phyloP scores from a whole-genome alignment of 106 monocot species.

The Dioscorea alata region DNA sequence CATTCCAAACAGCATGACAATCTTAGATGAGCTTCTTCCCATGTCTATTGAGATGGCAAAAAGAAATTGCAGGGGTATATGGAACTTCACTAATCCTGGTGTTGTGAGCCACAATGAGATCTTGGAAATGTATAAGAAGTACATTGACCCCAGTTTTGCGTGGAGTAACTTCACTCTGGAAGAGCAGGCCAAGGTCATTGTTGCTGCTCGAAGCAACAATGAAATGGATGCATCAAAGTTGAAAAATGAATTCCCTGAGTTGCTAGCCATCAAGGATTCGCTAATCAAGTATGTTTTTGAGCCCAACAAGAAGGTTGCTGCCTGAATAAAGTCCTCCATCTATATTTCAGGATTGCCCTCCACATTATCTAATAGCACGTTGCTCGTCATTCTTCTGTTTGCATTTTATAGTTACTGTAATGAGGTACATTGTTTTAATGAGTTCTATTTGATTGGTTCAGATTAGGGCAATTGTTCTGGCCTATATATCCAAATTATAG shows the following conservation, averaged over 20 bases:
- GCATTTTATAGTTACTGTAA: no score
- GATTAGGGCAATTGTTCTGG: no score
- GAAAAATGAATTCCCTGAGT: conserved; percentile 16
- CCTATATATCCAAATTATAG: no score
- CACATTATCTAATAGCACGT: no score
- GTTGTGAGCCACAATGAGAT: conserved; percentile 27
- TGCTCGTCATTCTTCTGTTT: no score
- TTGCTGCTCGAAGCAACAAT: conserved; percentile 20
- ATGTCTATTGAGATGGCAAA: conserved; percentile 30
- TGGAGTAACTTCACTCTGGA: conserved; percentile 19
- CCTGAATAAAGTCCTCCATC: no score
- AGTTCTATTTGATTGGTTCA: no score
- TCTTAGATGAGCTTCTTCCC: conserved; percentile 28
- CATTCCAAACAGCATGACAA: conserved; percentile 29
- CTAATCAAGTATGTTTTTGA: conserved; percentile 17
- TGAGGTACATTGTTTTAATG: no score
- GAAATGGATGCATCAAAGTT: conserved; percentile 26
- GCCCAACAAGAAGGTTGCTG: conserved; percentile 11
- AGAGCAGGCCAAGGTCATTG: conserved; percentile 31
- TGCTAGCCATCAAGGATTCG: conserved; percentile 22
- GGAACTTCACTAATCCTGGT: conserved; percentile 21
- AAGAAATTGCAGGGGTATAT: conserved; percentile 18
- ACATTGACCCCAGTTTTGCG: conserved; percentile 14
- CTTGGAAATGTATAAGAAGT: conserved; percentile 15
- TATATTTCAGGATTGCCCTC: no score